These are phyloP conservation scores for Elaeagnus macrophylla DNA, from an alignment of 306 rosid species.

Conservation along the genomic window DNA sequence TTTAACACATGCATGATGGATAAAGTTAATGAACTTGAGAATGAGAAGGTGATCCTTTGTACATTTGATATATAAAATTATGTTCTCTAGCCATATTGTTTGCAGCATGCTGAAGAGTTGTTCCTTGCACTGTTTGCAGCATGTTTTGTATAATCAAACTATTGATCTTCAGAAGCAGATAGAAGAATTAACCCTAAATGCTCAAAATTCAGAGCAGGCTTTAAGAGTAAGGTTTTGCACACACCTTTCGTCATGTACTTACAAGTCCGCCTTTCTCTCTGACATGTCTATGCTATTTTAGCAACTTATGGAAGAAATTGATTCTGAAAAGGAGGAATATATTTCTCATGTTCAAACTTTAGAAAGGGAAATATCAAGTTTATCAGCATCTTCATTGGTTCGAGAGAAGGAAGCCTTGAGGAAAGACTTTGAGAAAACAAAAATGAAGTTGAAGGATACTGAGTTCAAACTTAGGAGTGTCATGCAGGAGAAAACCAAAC, in stretches of 20 bases:
- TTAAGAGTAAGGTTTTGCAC: constrained; percentile 33
- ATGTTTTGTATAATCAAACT: constrained; percentile 40
- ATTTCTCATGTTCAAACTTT: constrained; percentile 52
- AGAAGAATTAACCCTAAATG: constrained; percentile 39
- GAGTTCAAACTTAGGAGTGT: constrained; percentile 78
- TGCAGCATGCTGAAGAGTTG: constrained; percentile 4
- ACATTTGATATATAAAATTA: constrained; percentile 6
- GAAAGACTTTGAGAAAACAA: constrained; percentile 76
- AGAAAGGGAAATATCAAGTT: constrained; percentile 52
- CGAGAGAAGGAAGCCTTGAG: constrained; percentile 68
- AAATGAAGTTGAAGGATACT: constrained; percentile 57
- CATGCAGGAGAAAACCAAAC: constrained; percentile 79
- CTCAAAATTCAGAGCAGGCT: constrained; percentile 42
- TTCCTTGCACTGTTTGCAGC: constrained; percentile 34
- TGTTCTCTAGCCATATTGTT: constrained; percentile 12
- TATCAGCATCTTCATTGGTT: constrained; percentile 54
- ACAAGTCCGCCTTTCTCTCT: constrained; percentile 1
- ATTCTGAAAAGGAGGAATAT: constrained; percentile 49
- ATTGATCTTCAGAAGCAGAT: constrained; percentile 56
- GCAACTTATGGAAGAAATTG: constrained; percentile 47
- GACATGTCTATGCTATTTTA: constrained; percentile 25
- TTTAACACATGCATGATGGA: constrained; percentile 42
- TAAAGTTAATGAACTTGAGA: constrained; percentile 51
- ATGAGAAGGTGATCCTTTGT: constrained; percentile 52
- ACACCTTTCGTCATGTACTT: neutral